Evolutionary conservation across 1,284 basidiomycete genomes (phyloP), one percentile per base, ranked within the genome.

Genomic region (Papiliotrema nemorosa): DNA sequence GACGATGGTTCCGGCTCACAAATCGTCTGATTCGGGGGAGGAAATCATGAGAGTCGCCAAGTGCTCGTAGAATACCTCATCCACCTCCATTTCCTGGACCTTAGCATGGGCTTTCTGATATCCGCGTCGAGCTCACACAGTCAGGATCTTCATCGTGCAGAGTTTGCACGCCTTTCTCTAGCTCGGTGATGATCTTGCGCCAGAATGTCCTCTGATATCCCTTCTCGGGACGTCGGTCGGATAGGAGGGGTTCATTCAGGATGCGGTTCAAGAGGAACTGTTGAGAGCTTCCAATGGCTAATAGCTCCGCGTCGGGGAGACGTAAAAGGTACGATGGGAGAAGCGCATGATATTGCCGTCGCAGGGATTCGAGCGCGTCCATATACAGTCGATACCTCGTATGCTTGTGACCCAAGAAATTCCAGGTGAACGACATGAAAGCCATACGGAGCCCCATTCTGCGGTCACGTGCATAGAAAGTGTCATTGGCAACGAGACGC

Each of bases 21-120:
- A 33, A 45, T 40, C 46, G 41, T 31, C 44, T 39, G 47, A 31
- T 31, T n/a, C 14, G 25, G 20, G 24, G 24, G 43, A 36, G 10
- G 44, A 50, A 16, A 62, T 61, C 64, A 72, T 70, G 7, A 68
- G 44, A 2, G 48, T 56, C 12, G 69, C 57, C 14, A 72, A 51
- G 6, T 57, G 49, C n/a, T 69, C 64, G 47, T 73, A 72, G 43
- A 73, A 59, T 42, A 53, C 34, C 40, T 72, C 70, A 47, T 73
- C 63, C 13, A 75, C 59, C 50, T 66, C 62, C 57, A 65, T 41
- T n/a, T 46, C 38, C 41, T 50, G 21, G 2, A 27, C 12, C 6
- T 26, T 25, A 46, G 44, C 49, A 13, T 2, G 5, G 18, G 14
- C 38, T 20, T 21, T 16, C 6, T 16, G 18, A 7, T 37, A 25